phyloP scores from a whole-genome alignment of 2,329 filamentous ascomycete species.

The Clarireedia homoeocarpa region DNA sequence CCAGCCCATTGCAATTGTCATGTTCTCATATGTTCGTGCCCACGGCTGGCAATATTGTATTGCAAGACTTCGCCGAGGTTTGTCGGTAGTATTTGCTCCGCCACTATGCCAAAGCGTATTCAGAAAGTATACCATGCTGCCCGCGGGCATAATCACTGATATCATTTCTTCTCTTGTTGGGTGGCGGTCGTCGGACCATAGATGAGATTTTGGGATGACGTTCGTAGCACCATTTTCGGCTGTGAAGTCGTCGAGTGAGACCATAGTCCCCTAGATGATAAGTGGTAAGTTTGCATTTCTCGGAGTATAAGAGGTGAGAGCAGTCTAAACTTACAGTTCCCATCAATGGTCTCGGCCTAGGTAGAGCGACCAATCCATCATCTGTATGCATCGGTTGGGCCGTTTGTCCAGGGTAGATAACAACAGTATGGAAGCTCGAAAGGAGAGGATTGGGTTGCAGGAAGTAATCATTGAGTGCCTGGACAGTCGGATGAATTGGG shows the following conservation, averaged over 20 bases:
- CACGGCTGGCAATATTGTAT: slow-evolving; percentile 30
- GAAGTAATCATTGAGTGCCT: slow-evolving; percentile 35
- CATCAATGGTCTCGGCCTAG: slow-evolving; percentile 26
- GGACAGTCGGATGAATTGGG: slow-evolving; percentile 31
- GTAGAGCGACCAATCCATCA: slow-evolving; percentile 26
- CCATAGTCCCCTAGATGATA: slow-evolving; percentile 24
- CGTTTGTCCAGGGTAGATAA: slow-evolving; percentile 31
- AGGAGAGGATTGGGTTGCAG: slow-evolving; percentile 32
- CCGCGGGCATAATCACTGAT: slow-evolving; percentile 26
- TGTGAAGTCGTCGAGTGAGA: slow-evolving; percentile 28
- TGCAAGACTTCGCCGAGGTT: slow-evolving; percentile 21
- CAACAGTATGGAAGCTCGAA: slow-evolving; percentile 33
- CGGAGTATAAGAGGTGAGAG: background rate
- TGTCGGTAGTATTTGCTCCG: slow-evolving; percentile 21
- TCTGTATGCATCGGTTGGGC: slow-evolving; percentile 32
- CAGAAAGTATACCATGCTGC: slow-evolving; percentile 26
- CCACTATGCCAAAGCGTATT: slow-evolving; percentile 27
- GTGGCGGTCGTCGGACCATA: slow-evolving; percentile 26
- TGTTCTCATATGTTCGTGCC: slow-evolving; percentile 33
- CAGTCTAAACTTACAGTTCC: slow-evolving; percentile 18
- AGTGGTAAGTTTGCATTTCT: slow-evolving; percentile 1
- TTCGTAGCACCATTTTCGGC: slow-evolving; percentile 26
- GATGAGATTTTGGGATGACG: slow-evolving; percentile 26
- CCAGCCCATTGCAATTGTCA: slow-evolving; percentile 31
- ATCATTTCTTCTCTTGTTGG: slow-evolving; percentile 23